Evolutionary conservation across 1,139 yeast genomes (phyloP).

Genomic region (Nakaseomyces nivariensis): DNA sequence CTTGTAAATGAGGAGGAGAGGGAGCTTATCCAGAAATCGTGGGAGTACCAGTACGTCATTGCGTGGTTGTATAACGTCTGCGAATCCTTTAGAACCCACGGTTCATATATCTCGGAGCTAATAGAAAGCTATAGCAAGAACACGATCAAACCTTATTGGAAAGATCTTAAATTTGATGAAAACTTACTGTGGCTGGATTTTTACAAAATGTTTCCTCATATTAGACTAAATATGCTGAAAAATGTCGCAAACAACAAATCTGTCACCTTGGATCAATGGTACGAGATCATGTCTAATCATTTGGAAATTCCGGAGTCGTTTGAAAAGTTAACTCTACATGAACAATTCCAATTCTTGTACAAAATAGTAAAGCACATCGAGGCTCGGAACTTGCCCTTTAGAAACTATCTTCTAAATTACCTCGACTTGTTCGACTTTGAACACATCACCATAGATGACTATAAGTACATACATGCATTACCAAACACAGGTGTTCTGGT

Average conservation of each 20-base stretch:
- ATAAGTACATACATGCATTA: slow-evolving; percentile 23
- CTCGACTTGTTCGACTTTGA: slow-evolving; percentile 24
- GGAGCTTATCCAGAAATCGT: slow-evolving; percentile 12
- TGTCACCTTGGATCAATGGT: slow-evolving; percentile 33
- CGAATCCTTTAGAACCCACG: slow-evolving; percentile 20
- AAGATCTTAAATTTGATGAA: slow-evolving; percentile 24
- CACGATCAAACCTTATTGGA: slow-evolving; percentile 23
- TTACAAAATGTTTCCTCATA: slow-evolving; percentile 5
- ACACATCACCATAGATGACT: slow-evolving; percentile 15
- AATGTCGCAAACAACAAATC: slow-evolving; percentile 28
- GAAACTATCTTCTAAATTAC: slow-evolving; percentile 29
- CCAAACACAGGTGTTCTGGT: slow-evolving; percentile 26
- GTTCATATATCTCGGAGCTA: slow-evolving; percentile 5
- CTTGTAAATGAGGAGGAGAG: slow-evolving; percentile 6
- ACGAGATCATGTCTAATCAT: slow-evolving; percentile 37
- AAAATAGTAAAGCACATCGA: slow-evolving; percentile 33
- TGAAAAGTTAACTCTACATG: slow-evolving; percentile 26
- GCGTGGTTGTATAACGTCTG: slow-evolving; percentile 28
- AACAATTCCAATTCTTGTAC: slow-evolving; percentile 41
- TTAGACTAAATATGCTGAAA: slow-evolving; percentile 33
- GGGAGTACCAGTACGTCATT: slow-evolving; percentile 29
- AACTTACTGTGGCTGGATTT: slow-evolving; percentile 18
- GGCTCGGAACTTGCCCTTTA: slow-evolving; percentile 25
- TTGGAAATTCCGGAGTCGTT: slow-evolving; percentile 33
- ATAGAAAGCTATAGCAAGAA: slow-evolving; percentile 5